A percentile compares a stretch with the other conserved stretches of the same genome.
phyloP scores from a whole-genome alignment of 1,284 basidiomycete species.

The Anthracocystis setariae region DNA sequence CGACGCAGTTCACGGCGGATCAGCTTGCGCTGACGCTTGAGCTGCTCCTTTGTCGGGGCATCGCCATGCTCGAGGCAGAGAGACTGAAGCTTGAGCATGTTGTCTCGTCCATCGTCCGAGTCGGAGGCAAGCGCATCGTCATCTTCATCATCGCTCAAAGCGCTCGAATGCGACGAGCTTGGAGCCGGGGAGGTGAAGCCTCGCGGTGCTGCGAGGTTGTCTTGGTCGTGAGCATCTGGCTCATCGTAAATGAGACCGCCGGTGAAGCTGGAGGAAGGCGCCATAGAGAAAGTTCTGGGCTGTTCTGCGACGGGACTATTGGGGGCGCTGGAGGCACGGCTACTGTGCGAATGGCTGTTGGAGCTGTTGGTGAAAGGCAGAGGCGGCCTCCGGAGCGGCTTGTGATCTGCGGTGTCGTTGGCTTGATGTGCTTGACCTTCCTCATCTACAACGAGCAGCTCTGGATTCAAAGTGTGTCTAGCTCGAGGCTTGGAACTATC shows the following conservation, averaged over 20 bases:
- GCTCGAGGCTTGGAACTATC: conserved; percentile 17
- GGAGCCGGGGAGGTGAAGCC: conserved; percentile 2
- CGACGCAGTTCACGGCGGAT: conserved; percentile 45
- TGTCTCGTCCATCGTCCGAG: conserved; percentile 22
- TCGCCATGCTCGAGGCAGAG: conserved; percentile 54
- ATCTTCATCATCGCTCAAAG: conserved; percentile 38
- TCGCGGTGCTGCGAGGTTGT: background rate
- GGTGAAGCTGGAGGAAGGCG: conserved; percentile 22
- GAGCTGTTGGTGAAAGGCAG: conserved; percentile 20
- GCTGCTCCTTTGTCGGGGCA: conserved; percentile 48
- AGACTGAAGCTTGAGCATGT: conserved; percentile 19
- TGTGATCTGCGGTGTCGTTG: background rate
- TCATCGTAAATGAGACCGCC: conserved; percentile 30
- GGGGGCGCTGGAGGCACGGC: conserved; percentile 16
- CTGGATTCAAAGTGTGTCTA: conserved; percentile 10
- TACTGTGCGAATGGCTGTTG: conserved; percentile 28
- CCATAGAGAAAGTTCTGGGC: conserved; percentile 1
- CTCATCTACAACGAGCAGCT: conserved; percentile 44
- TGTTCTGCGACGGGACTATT: conserved; percentile 4
- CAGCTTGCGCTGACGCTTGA: conserved; percentile 49
- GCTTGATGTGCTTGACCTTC: conserved; percentile 32
- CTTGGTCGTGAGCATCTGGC: conserved; percentile 27
- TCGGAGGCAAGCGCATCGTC: conserved; percentile 23
- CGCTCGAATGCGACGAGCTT: conserved; percentile 20
- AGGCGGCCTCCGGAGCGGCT: background rate